A percentile compares a stretch with the other conserved stretches of the same genome.
phyloP scores from a whole-genome alignment of 2,329 filamentous ascomycete genomes.

The Colletotrichum chrysophilum region DNA sequence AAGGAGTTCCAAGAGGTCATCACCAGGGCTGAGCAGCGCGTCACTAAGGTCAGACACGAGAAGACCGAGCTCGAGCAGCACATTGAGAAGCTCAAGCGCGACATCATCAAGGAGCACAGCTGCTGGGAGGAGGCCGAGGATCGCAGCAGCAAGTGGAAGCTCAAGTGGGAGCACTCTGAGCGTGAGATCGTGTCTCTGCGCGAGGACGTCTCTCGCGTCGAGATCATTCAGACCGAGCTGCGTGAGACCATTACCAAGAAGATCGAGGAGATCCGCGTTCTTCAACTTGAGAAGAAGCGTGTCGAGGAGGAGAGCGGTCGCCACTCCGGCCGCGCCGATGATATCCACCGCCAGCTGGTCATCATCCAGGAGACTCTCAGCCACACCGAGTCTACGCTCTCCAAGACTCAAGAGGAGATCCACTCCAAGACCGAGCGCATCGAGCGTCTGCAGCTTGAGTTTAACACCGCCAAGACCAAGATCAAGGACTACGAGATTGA shows the following conservation, averaged over 20 bases:
- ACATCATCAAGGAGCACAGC: not conserved
- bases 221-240: not conserved
- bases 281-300: constrained; percentile 13
- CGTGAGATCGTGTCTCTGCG: not conserved
- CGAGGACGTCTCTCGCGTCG: constrained; percentile 8
- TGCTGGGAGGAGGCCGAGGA: constrained; percentile 8
- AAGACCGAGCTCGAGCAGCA: constrained; percentile 5
- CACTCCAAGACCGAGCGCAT: constrained; percentile 8
- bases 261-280: not conserved
- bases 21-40: not conserved
- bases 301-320: constrained; percentile 3
- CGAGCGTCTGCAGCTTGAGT: not conserved
- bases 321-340: not conserved
- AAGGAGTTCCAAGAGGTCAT: constrained; percentile 7
- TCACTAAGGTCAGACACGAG: not conserved
- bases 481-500: not conserved
- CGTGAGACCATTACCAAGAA: constrained; percentile 2
- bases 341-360: constrained; percentile 7
- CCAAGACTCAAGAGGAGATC: not conserved
- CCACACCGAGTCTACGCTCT: not conserved
- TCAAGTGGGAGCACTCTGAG: constrained; percentile 13
- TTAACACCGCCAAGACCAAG: not conserved
- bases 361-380: not conserved
- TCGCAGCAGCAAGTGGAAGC: constrained; percentile 7
- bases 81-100: not conserved